These are phyloP conservation scores for Sugiyamaella americana DNA, from an alignment of 805 yeast species.

Conservation along the genomic window DNA sequence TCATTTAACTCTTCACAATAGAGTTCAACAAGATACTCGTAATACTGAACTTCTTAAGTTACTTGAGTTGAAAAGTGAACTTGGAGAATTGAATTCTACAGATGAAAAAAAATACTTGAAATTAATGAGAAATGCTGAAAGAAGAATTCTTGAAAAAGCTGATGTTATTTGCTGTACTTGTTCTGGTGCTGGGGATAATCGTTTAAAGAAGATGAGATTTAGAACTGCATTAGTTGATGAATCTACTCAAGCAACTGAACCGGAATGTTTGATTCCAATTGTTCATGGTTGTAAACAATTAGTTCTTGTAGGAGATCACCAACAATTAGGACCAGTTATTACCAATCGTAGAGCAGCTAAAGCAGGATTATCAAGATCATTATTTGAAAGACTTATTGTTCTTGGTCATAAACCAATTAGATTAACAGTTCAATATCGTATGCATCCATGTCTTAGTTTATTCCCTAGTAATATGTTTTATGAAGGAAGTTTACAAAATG, in stretches of 20 bases:
- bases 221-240: constrained; percentile 85
- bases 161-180: constrained; percentile 88
- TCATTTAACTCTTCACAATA: constrained; percentile 50
- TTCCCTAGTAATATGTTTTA: constrained; percentile 89
- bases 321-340: constrained; percentile 90
- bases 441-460: constrained; percentile 85
- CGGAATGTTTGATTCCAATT: constrained; percentile 83
- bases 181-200: constrained; percentile 80
- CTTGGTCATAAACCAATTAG: constrained; percentile 82
- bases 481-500: constrained; percentile 87
- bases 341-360: constrained; percentile 72
- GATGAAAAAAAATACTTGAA: constrained; percentile 46
- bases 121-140: constrained; percentile 45
- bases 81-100: constrained; percentile 57
- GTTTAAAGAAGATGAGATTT: constrained; percentile 53
- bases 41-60: constrained; percentile 48
- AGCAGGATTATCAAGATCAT: constrained; percentile 80
- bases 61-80: constrained; percentile 50
- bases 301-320: constrained; percentile 89
- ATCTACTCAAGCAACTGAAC: constrained; percentile 90
- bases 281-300: constrained; percentile 87
- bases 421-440: constrained; percentile 88
- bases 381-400: constrained; percentile 78
- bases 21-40: constrained; percentile 40
- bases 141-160: constrained; percentile 44